phyloP scores from a whole-genome alignment of 768 basidiomycete species.

The Suillus americanus region DNA sequence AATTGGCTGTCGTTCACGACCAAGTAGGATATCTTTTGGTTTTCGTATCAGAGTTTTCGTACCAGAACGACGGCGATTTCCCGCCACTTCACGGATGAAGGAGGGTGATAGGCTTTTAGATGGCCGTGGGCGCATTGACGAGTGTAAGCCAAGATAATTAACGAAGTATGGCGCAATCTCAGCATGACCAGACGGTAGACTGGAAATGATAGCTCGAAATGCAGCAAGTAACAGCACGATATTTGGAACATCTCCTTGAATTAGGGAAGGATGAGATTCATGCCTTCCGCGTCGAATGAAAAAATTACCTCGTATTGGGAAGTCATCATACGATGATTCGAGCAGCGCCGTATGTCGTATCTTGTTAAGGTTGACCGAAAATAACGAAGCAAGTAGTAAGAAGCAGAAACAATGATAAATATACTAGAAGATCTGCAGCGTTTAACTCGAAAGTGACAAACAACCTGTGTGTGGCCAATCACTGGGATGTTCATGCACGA shows the following conservation, averaged over 20 bases:
- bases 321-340: neutral
- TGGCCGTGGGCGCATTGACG: neutral
- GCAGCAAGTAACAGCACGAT: neutral
- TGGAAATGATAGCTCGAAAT: neutral
- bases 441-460: neutral
- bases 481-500: neutral
- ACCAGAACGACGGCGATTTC: neutral
- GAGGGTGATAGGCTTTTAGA: neutral
- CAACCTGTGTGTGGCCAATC: neutral
- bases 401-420: neutral
- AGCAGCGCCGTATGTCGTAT: neutral
- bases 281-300: neutral
- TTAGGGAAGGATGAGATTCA: neutral
- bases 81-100: neutral
- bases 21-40: slow-evolving; percentile 4
- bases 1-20: neutral
- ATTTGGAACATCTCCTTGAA: neutral
- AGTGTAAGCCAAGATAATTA: neutral
- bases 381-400: neutral
- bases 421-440: neutral
- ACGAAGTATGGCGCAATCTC: neutral
- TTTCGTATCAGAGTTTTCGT: neutral
- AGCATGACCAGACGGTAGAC: neutral
- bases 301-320: neutral
- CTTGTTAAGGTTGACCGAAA: neutral